Evolutionary conservation across 352 stramenopile genomes (phyloP), one percentile per base, ranked within the genome.

Genomic region (Phytophthora quininea): DNA sequence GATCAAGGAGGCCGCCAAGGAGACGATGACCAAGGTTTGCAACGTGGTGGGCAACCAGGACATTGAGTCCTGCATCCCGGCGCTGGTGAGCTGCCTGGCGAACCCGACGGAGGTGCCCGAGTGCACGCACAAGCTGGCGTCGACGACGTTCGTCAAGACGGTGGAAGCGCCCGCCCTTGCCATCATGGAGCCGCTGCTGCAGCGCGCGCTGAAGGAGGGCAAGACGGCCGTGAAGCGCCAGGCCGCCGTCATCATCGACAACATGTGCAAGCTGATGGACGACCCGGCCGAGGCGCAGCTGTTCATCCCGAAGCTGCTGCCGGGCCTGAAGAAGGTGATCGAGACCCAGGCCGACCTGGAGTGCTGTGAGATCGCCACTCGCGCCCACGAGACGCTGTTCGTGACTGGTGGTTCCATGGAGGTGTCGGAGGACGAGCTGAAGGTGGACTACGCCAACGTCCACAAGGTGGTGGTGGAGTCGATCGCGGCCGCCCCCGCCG

Each of bases 231-330:
- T 98, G 33, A 99, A 99, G 84, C 95, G 97, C 90, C 97, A 99
- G 84, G 95, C 93, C 52, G 95, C 96, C 68, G 97, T 99, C 65
- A 99, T 99, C 69, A 99, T 99, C 77, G 96, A 99, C 88, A 99
- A 99, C 86, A 99, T 99, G 96, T 98, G 91, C 80, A 99, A 99
- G 90, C 88, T 99, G 43, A 98, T 99, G 67, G 97, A 99, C 77
- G 96, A 99, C 76, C 95, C 97, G 1, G 76, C 97, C 70, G 96
- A 99, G 76, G 97, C 96, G 9, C 95, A 97, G 81, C 89, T 98
- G 32, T 99, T 99, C 84, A 95, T 99, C 77, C 97, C 97, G 29
- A 96, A 99, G 69, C 88, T 99, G 10, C 87, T 99, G 45, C 97
- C 97, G 58, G 97, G 95, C 51, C 88, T 99, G 40, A 90, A 98